Percentiles rank a stretch among this genome's conserved stretches.
Evolutionary conservation across 441 rosid genomes (phyloP).

Genomic region (Daphne laureola): DNA sequence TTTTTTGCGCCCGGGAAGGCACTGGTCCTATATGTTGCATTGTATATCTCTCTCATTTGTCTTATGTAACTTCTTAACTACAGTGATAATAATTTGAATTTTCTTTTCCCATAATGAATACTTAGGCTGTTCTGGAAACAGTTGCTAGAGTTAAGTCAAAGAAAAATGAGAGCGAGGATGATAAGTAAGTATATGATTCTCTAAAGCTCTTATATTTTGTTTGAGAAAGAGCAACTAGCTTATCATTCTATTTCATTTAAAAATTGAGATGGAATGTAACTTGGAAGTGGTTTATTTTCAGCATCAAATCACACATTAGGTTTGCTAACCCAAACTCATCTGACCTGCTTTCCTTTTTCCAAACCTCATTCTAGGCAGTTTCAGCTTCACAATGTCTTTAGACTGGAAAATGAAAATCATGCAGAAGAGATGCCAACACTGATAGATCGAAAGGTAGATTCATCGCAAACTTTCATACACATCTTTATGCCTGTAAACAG

Average conservation of each 20-base stretch:
- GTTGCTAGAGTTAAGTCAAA: slow-evolving; percentile 74
- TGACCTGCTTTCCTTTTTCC: slow-evolving; percentile 23
- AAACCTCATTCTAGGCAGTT: slow-evolving; percentile 52
- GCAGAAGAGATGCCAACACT: slow-evolving; percentile 80
- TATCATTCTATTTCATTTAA: no score
- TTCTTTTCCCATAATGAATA: slow-evolving; percentile 8
- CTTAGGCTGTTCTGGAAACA: slow-evolving; percentile 80
- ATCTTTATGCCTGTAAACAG: slow-evolving; percentile 1
- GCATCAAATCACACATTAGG: no score
- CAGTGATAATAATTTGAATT: slow-evolving; percentile 15
- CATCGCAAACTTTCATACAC: background rate
- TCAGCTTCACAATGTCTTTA: slow-evolving; percentile 49
- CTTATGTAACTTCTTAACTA: no score
- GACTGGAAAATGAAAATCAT: slow-evolving; percentile 75
- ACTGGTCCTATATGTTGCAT: no score
- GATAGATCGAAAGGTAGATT: slow-evolving; percentile 74
- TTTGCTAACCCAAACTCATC: no score
- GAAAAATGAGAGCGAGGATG: slow-evolving; percentile 77
- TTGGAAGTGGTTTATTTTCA: no score
- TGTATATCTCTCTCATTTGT: no score
- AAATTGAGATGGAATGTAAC: no score
- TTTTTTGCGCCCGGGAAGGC: no score
- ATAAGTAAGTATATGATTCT: slow-evolving; percentile 36
- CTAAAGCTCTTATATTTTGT: no score
- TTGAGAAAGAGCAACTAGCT: no score